A percentile compares a stretch with the other conserved stretches of the same genome.
Evolutionary conservation across 1,284 basidiomycete genomes (phyloP).

Genomic region (Fomitiporia mediterranea): DNA sequence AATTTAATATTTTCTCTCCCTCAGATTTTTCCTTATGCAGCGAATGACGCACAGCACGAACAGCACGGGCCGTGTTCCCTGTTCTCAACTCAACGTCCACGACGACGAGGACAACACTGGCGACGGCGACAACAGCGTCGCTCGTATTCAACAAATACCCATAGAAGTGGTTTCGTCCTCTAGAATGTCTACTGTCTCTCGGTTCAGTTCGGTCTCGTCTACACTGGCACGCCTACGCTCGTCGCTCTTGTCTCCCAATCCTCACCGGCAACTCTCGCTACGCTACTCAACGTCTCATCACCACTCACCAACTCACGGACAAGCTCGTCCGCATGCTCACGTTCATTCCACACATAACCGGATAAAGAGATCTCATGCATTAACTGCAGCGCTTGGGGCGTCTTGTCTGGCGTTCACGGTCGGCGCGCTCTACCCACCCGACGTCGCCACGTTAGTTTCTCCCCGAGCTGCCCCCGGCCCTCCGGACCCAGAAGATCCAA

Average conservation of each 20-base stretch:
- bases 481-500: constrained; percentile 53
- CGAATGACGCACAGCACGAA: too few relatives aligned
- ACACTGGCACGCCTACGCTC: not conserved
- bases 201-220: not conserved
- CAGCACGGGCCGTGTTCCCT: not conserved
- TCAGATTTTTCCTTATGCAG: not conserved
- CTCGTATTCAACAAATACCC: not conserved
- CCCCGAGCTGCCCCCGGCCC: constrained; percentile 72
- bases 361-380: constrained; percentile 12
- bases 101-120: not conserved
- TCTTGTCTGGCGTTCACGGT: constrained; percentile 38
- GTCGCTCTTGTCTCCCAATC: not conserved
- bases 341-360: not conserved
- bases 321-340: not conserved
- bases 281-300: not conserved
- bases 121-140: not conserved
- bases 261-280: not conserved
- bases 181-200: not conserved
- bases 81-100: not conserved
- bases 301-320: not conserved
- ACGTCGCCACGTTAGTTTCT: constrained; percentile 56
- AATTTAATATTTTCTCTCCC: not conserved
- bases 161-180: not conserved
- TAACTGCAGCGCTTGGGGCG: constrained; percentile 8
- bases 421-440: constrained; percentile 63